Percentiles rank a stretch among this genome's conserved stretches.
Evolutionary conservation across 768 basidiomycete species (phyloP).

Genomic region (Leccinum uliginosum): DNA sequence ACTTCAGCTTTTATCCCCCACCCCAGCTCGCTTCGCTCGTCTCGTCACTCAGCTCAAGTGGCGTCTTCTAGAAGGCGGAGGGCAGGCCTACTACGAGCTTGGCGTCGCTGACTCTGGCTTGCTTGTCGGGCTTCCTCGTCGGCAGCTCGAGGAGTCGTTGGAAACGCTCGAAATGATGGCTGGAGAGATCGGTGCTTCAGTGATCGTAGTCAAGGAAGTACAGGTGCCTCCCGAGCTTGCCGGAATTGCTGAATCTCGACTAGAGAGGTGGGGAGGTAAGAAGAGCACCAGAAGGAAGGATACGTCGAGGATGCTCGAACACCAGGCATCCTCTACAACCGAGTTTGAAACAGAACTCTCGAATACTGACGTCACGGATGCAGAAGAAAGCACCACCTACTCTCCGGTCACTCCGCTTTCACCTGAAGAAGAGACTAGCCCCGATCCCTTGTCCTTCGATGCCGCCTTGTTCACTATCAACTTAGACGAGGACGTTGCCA

Average conservation of each 20-base stretch:
- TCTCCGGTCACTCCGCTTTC: conserved; percentile 9
- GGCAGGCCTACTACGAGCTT: conserved; percentile 79
- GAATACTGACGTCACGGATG: conserved; percentile 36
- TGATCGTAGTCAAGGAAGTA: conserved; percentile 87
- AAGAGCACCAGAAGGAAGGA: conserved; percentile 35
- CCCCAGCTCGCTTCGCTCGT: conserved; percentile 69
- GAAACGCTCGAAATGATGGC: conserved; percentile 94
- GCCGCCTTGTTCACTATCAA: conserved; percentile 48
- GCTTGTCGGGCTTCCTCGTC: conserved; percentile 71
- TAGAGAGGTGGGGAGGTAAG: conserved; percentile 34
- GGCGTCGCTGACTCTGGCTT: conserved; percentile 85
- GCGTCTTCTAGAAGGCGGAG: conserved; percentile 83
- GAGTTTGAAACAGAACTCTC: conserved; percentile 37
- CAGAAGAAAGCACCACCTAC: conserved; percentile 27
- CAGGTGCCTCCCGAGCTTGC: conserved; percentile 60
- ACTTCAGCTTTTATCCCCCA: conserved; percentile 78
- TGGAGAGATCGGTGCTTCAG: conserved; percentile 86
- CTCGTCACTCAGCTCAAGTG: conserved; percentile 96
- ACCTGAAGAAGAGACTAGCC: not conserved
- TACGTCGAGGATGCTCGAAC: conserved; percentile 18
- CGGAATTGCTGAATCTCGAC: conserved; percentile 29
- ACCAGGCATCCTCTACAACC: conserved; percentile 33
- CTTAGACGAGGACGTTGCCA: conserved; percentile 33
- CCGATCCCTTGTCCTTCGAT: conserved; percentile 24
- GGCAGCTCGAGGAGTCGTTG: conserved; percentile 75